A percentile compares a stretch with the other conserved stretches of the same genome.
phyloP scores from a whole-genome alignment of 495 filamentous ascomycete species.

The Xylaria scruposa region DNA sequence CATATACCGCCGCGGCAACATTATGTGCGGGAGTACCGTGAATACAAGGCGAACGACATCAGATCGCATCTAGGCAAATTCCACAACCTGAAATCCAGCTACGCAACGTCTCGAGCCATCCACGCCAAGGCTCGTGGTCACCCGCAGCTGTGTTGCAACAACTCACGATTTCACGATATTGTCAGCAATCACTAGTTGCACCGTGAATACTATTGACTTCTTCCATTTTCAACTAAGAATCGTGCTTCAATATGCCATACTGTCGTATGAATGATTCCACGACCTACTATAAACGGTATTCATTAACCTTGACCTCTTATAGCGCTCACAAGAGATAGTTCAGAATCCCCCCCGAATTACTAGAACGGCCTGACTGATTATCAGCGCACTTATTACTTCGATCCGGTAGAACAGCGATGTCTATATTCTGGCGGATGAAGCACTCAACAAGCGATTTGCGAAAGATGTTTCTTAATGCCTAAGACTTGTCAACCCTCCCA shows the following conservation, averaged over 20 bases:
- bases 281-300: neutral
- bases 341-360: neutral
- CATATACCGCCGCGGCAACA: neutral
- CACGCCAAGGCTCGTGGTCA: neutral
- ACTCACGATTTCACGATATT: neutral
- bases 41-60: neutral
- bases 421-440: neutral
- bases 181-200: neutral
- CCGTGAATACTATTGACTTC: neutral
- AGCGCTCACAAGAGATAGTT: neutral
- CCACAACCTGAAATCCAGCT: neutral
- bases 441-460: conserved; percentile 3
- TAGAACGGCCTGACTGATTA: neutral
- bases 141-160: neutral
- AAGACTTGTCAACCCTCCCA: too few species aligned
- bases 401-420: neutral
- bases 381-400: neutral
- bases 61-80: neutral
- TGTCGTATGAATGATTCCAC: neutral
- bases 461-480: neutral
- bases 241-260: neutral
- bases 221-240: neutral
- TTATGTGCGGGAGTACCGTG: neutral
- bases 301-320: neutral
- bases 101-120: neutral